Evolutionary conservation across 495 filamentous ascomycete genomes (phyloP).

Genomic region (Pyronema omphalodes): DNA sequence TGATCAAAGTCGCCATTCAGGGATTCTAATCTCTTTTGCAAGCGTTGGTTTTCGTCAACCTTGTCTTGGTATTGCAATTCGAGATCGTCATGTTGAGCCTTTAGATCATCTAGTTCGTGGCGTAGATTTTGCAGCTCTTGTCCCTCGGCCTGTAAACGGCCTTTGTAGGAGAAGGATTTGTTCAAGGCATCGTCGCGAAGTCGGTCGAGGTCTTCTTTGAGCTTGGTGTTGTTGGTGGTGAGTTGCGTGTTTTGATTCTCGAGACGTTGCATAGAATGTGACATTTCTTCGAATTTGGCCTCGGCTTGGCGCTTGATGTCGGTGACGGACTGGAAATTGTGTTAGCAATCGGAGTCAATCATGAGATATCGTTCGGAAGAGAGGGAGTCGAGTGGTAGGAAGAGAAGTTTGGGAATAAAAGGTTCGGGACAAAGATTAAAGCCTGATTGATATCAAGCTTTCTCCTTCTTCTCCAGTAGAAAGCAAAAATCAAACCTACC

Average conservation of each 20-base stretch:
- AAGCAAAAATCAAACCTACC: conserved; percentile 4
- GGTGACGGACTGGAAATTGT: conserved; percentile 1
- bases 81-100: conserved; percentile 36
- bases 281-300: conserved; percentile 1
- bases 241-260: conserved; percentile 18
- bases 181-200: conserved; percentile 61
- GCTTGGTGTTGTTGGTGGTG: conserved; percentile 27
- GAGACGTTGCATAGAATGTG: conserved; percentile 16
- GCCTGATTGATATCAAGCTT: background rate
- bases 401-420: background rate
- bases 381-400: too few species aligned
- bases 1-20: conserved; percentile 22
- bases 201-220: conserved; percentile 27
- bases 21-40: conserved; percentile 25
- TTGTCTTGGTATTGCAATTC: conserved; percentile 36
- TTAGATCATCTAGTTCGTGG: conserved; percentile 32
- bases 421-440: background rate
- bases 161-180: conserved; percentile 59
- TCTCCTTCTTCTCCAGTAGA: background rate
- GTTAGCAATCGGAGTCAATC: too few species aligned
- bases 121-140: conserved; percentile 53
- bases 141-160: conserved; percentile 42
- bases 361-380: too few species aligned
- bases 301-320: conserved; percentile 2
- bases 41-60: conserved; percentile 29